Evolutionary conservation across 257 asterid genomes (phyloP), one percentile per base, ranked within the genome.

Genomic region (Solanum peruvianum): DNA sequence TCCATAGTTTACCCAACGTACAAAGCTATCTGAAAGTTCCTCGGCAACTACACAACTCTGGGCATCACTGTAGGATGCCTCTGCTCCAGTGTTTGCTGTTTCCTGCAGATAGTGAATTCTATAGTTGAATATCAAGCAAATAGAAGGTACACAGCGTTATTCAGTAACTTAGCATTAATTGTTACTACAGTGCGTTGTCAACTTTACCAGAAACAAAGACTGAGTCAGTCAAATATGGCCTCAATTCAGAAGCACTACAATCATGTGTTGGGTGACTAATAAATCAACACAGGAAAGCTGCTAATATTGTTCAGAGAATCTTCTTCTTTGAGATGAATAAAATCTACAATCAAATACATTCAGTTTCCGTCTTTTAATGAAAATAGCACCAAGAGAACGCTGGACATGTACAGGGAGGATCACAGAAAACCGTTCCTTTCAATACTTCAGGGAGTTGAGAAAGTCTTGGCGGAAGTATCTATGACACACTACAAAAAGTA

Each of bases 11-110:
- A 96, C 98, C 99, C 99, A 96, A 6, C 84, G 91, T 86, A 90
- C 97, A 93, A 96, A 96, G 91, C 92, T 93, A 88, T 94, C 98
- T n/a, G 99, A 93, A 92, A 91, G 95, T 75, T 94, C 98, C 91
- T 94, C 96, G 9, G 85, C 93, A 87, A 93, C 94, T 91, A 93
- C 96, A 90, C 85, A 42, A 82, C 85, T 84, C 72, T 69, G 93
- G 88, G 70, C 87, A 87, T 93, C 98, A 13, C 88, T 89, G 64
- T 87, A 89, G 52, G 90, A 88, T 86, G 88, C 44, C 85, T 90
- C 95, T 35, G 91, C 86, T 88, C 91, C 94, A 56, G 90, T 82
- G 70, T 89, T 88, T 90, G 88, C 92, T 88, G 88, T 89, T 72
- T 92, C 99, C 98, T 95, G 86, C 89, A 91, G 9, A 76, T 18